Conservation (phyloP, 2,329 filamentous ascomycete species). For the Exophiala calicioides region DNA sequence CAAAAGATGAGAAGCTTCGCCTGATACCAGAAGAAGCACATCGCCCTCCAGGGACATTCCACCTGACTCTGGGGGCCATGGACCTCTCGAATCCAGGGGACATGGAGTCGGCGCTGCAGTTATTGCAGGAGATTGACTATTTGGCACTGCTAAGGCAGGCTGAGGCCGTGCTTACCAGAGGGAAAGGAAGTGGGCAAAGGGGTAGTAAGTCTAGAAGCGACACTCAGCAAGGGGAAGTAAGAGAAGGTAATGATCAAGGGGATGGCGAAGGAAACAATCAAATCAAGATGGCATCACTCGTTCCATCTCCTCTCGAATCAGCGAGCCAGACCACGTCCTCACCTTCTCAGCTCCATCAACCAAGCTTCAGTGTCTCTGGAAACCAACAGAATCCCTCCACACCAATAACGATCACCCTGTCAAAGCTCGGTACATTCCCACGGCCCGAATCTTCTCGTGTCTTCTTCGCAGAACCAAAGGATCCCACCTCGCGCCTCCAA, state of each 20-base stretch:
- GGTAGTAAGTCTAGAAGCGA: not conserved
- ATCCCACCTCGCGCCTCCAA: slow-evolving; percentile 42
- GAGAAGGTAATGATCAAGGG: not conserved
- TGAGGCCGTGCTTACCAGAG: slow-evolving; percentile 24
- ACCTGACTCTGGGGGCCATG: slow-evolving; percentile 87
- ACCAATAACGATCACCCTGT: slow-evolving; percentile 24
- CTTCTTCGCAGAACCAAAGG: slow-evolving; percentile 36
- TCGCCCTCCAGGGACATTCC: slow-evolving; percentile 75
- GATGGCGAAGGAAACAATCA: not conserved
- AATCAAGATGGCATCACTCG: no score
- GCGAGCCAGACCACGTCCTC: no score
- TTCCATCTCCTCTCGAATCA: no score
- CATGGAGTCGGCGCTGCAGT: slow-evolving; percentile 48
- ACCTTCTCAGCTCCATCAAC: no score
- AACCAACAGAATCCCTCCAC: slow-evolving; percentile 10
- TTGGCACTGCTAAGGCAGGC: slow-evolving; percentile 39
- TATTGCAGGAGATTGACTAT: slow-evolving; percentile 51
- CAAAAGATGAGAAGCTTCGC: no score
- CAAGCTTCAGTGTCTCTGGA: no score
- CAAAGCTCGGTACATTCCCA: slow-evolving; percentile 27
- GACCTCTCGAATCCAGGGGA: slow-evolving; percentile 59
- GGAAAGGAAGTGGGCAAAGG: not conserved
- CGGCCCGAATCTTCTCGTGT: slow-evolving; percentile 21
- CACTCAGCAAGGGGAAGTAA: no score
- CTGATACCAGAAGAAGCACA: slow-evolving; percentile 67